phyloP scores from a whole-genome alignment of 345 rosid genomes.

The Linum usitatissimum region DNA sequence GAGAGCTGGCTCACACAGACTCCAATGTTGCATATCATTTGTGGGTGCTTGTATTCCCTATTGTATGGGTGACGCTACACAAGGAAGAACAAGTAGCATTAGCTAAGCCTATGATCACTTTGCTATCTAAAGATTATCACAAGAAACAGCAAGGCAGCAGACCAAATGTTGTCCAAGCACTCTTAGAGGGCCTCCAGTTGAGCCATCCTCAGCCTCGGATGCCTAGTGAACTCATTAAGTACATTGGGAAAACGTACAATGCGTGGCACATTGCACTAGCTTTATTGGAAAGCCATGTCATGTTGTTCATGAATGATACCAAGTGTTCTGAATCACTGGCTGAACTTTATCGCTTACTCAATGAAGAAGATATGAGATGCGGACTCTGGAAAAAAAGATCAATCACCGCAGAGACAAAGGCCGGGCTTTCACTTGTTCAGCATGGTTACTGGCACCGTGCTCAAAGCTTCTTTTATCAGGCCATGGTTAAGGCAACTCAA shows the following conservation, averaged over 20 bases:
- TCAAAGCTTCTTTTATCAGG: slow-evolving; percentile 87
- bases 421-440: slow-evolving; percentile 94
- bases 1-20: slow-evolving; percentile 92
- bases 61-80: slow-evolving; percentile 86
- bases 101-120: slow-evolving; percentile 83
- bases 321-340: slow-evolving; percentile 93
- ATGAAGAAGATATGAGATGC: slow-evolving; percentile 98
- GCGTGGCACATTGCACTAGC: slow-evolving; percentile 97
- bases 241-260: slow-evolving; percentile 90
- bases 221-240: slow-evolving; percentile 97
- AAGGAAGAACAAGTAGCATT: slow-evolving; percentile 81
- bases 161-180: slow-evolving; percentile 99
- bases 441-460: slow-evolving; percentile 98
- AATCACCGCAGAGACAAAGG: slow-evolving; percentile 84
- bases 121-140: slow-evolving; percentile 86
- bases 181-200: slow-evolving; percentile 90
- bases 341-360: slow-evolving; percentile 85
- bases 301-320: slow-evolving; percentile 76
- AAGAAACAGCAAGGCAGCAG: slow-evolving; percentile 90
- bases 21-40: slow-evolving; percentile 94
- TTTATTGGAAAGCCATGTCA: slow-evolving; percentile 88
- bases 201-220: slow-evolving; percentile 99
- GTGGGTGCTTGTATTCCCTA: slow-evolving; percentile 98
- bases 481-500: slow-evolving; percentile 99
- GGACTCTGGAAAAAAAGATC: slow-evolving; percentile 98